A percentile compares a stretch with the other conserved stretches of the same genome.
Evolutionary conservation across 2,329 filamentous ascomycete genomes (phyloP).

Genomic region (Clarireedia monteithiana): DNA sequence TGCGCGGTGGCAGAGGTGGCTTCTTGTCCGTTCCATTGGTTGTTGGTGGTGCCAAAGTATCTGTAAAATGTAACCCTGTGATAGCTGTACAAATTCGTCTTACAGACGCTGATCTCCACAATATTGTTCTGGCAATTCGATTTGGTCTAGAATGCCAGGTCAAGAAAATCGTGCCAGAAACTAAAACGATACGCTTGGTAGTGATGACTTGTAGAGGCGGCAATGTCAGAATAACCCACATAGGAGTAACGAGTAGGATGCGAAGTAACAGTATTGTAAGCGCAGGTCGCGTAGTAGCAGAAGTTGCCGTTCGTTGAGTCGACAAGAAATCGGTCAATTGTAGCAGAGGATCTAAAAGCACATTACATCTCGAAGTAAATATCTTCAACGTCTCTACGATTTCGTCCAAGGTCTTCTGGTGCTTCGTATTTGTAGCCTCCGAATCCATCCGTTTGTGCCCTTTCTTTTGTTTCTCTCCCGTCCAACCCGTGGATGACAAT

Average conservation of each 20-base stretch:
- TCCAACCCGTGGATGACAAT: constrained; percentile 77
- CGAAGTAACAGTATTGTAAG: constrained; percentile 84
- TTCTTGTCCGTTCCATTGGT: constrained; percentile 21
- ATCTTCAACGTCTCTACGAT: constrained; percentile 90
- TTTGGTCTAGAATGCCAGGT: constrained; percentile 90
- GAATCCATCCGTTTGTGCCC: constrained; percentile 38
- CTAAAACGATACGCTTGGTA: constrained; percentile 73
- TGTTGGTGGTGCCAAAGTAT: constrained; percentile 30
- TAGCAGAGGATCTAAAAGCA: constrained; percentile 81
- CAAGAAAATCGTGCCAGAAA: constrained; percentile 75
- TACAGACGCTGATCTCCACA: constrained; percentile 80
- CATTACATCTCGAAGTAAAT: constrained; percentile 86
- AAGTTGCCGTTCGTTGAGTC: constrained; percentile 82
- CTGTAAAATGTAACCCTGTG: constrained; percentile 71
- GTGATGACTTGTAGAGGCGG: constrained; percentile 82
- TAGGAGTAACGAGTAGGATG: constrained; percentile 76
- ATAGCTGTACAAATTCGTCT: constrained; percentile 62
- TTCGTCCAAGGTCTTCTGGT: constrained; percentile 93
- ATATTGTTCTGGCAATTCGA: constrained; percentile 73
- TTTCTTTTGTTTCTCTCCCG: constrained; percentile 48
- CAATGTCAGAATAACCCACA: constrained; percentile 79
- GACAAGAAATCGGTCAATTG: constrained; percentile 89
- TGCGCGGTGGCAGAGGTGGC: constrained; percentile 26
- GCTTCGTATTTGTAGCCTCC: constrained; percentile 59
- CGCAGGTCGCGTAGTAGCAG: constrained; percentile 82